Conservation (phyloP, 225 moss, liverwort and hornwort species). For the Neckera pumila region DNA sequence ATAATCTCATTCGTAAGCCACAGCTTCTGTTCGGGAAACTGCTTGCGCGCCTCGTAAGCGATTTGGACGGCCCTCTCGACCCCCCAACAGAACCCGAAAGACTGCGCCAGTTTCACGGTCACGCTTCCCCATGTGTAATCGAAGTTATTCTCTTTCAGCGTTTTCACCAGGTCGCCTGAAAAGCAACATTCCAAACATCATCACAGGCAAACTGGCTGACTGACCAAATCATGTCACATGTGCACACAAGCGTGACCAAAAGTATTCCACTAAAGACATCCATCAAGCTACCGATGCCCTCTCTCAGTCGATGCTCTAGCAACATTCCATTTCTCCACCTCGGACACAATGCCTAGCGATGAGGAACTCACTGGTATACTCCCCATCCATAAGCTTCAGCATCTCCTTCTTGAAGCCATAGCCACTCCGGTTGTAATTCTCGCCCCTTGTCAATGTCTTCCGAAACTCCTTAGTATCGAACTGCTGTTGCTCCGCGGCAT, state of each 20-base stretch:
- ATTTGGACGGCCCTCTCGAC: slow-evolving; percentile 88
- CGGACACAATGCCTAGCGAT: not conserved
- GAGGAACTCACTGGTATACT: slow-evolving; percentile 51
- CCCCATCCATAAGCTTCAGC: slow-evolving; percentile 52
- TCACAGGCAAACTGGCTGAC: not conserved
- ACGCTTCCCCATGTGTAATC: slow-evolving; percentile 62
- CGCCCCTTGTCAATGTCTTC: slow-evolving; percentile 36
- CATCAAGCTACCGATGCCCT: not conserved
- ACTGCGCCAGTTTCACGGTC: slow-evolving; percentile 63
- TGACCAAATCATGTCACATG: not conserved
- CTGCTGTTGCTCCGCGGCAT: slow-evolving; percentile 9
- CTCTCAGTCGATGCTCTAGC: not conserved
- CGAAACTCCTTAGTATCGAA: slow-evolving; percentile 70
- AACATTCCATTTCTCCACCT: not conserved
- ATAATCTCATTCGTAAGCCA: slow-evolving; percentile 95
- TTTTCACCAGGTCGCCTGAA: slow-evolving; percentile 58
- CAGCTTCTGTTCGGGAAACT: slow-evolving; percentile 57
- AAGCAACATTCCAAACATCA: not conserved
- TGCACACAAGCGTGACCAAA: not conserved
- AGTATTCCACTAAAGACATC: not conserved
- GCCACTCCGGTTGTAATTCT: slow-evolving; percentile 63
- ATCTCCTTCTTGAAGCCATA: slow-evolving; percentile 84
- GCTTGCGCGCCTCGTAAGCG: slow-evolving; percentile 81
- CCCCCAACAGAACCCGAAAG: slow-evolving; percentile 85
- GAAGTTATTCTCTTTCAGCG: slow-evolving; percentile 61